Evolutionary conservation across 1,284 basidiomycete genomes (phyloP).

Genomic region (Macrocystidia cucumis): DNA sequence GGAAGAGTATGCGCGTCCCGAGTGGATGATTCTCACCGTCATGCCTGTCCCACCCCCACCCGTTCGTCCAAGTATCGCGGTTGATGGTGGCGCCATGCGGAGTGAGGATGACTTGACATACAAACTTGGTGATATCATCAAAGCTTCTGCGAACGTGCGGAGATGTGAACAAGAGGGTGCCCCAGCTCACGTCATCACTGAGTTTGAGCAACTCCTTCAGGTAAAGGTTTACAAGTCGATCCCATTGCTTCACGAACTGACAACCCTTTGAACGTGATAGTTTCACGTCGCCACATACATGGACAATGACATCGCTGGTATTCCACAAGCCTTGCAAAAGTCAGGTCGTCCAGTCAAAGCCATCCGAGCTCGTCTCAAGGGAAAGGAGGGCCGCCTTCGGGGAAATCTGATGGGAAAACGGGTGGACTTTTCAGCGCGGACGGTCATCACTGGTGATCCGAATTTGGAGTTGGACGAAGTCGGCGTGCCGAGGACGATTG

Average conservation of each 20-base stretch:
- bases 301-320: slow-evolving; percentile 99
- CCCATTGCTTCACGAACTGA: slow-evolving; percentile 4
- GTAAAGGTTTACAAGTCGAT: slow-evolving; percentile 31
- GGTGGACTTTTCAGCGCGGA: slow-evolving; percentile 98
- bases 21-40: slow-evolving; percentile 99
- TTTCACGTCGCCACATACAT: slow-evolving; percentile 99
- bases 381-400: slow-evolving; percentile 96
- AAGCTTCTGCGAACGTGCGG: slow-evolving; percentile 88
- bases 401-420: slow-evolving; percentile 99
- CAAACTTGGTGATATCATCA: slow-evolving; percentile 97
- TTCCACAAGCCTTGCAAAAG: slow-evolving; percentile 96
- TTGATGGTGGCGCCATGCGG: slow-evolving; percentile 93
- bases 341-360: slow-evolving; percentile 98
- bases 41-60: slow-evolving; percentile 97
- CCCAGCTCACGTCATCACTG: slow-evolving; percentile 91
- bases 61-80: slow-evolving; percentile 94
- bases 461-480: slow-evolving; percentile 97
- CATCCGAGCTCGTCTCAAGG: slow-evolving; percentile 96
- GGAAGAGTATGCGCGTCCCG: slow-evolving; percentile 93
- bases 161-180: slow-evolving; percentile 96
- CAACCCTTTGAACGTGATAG: slow-evolving; percentile 26
- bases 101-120: slow-evolving; percentile 99
- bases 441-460: slow-evolving; percentile 98
- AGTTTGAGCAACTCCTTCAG: slow-evolving; percentile 95
- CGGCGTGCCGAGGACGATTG: slow-evolving; percentile 95